Evolutionary conservation across 257 asterid species (phyloP).

Genomic region (Parsonsia alboflavescens): DNA sequence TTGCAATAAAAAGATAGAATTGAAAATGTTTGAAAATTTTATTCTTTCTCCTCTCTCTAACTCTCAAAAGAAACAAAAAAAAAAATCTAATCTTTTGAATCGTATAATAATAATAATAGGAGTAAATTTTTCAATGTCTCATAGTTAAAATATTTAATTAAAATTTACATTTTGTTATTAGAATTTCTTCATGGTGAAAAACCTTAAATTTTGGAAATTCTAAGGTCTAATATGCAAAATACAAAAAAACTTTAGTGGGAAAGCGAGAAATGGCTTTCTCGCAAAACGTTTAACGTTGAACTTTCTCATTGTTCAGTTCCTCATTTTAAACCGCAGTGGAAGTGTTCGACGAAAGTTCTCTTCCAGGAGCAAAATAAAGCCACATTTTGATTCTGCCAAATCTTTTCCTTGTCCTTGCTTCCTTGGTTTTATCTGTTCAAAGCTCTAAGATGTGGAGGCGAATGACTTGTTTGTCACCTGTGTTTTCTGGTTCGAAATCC

Average conservation of each 20-base stretch:
- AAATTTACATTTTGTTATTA: too few species aligned
- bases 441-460: constrained; percentile 72
- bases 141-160: too few species aligned
- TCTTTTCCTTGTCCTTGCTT: constrained; percentile 5
- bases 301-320: background rate
- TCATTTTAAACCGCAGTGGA: background rate
- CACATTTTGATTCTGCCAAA: background rate
- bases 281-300: background rate
- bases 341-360: constrained; percentile 13
- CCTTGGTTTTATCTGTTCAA: background rate
- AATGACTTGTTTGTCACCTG: constrained; percentile 40
- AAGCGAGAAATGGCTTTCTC: background rate
- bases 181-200: too few species aligned
- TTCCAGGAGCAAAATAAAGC: background rate
- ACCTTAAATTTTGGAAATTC: background rate
- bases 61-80: too few species aligned
- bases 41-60: too few species aligned
- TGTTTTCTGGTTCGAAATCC: constrained; percentile 35
- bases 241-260: too few species aligned
- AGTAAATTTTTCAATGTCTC: too few species aligned
- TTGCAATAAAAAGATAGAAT: too few species aligned
- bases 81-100: too few species aligned
- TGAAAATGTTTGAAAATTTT: too few species aligned
- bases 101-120: too few species aligned
- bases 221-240: background rate